These are phyloP conservation scores for Curvularia lunata DNA, from an alignment of 2,329 filamentous ascomycete genomes.

Conservation along the genomic window DNA sequence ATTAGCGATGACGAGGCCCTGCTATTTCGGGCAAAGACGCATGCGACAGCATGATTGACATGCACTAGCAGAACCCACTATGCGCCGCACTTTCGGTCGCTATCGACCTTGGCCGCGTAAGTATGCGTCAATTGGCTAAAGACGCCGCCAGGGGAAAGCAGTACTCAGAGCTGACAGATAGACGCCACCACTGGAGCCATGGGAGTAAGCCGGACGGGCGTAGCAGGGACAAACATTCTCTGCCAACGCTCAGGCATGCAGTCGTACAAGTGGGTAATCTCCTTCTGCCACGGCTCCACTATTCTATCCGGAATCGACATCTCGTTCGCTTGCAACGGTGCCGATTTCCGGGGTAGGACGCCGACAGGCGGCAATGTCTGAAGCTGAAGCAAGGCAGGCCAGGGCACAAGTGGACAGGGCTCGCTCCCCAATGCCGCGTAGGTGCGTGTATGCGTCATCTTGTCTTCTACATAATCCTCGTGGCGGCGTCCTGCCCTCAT, in stretches of 20 bases:
- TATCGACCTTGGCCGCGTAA: not conserved
- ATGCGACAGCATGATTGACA: slow-evolving; percentile 9
- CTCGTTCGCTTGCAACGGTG: not conserved
- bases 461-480: slow-evolving; percentile 1
- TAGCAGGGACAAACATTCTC: not conserved
- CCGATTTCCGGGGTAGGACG: slow-evolving; percentile 3
- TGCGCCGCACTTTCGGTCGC: not conserved
- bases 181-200: not conserved
- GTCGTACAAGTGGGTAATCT: slow-evolving; percentile 22
- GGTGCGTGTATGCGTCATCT: slow-evolving; percentile 9
- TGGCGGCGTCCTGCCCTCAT: not conserved
- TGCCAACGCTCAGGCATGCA: slow-evolving; percentile 24
- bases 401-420: not conserved
- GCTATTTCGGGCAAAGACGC: slow-evolving; percentile 9
- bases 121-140: not conserved
- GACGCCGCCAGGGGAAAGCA: not conserved
- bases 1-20: slow-evolving; percentile 18
- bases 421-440: not conserved
- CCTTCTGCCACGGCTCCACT: slow-evolving; percentile 8
- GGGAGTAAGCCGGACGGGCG: no score
- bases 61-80: not conserved
- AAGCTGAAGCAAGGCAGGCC: slow-evolving; percentile 3
- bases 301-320: not conserved
- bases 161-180: not conserved
- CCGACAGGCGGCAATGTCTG: slow-evolving; percentile 1